Evolutionary conservation across 2,329 filamentous ascomycete species (phyloP), one percentile per base, ranked within the genome.

Genomic region (Acrodontium crateriforme): DNA sequence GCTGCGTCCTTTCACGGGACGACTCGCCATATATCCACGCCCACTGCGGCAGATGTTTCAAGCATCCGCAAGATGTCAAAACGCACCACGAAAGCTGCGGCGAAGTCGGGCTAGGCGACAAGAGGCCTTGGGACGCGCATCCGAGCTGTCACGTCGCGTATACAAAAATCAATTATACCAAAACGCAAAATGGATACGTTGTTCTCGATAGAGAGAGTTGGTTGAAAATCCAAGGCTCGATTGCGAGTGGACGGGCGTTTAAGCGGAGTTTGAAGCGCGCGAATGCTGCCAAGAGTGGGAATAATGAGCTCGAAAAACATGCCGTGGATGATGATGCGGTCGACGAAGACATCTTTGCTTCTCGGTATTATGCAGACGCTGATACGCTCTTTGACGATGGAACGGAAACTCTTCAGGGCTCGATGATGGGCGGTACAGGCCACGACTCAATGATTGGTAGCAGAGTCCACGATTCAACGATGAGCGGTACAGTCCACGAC

Each of bases 1-100:
- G 44, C 18, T 31, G 34, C 15, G 27, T 47, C 3, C 32, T 47
- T 18, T 25, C 37, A 7, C 40, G 41, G 11, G 18, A 18, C 16
- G 27, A 29, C 9, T 34, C 31, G 17, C 44, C 44, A 7, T 47
- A 47, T 35, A 38, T 45, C 18, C 44, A 47, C 30, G 21, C 23
- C n/a, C 15, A 31, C 17, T 47, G 44, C 29, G 42, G 40, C 17
- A 11, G 30, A 18, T 27, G 35, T 18, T 47, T 44, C 31, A 20
- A 28, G 8, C 40, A 46, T 25, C 42, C 42, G 6, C 22, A 32
- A 15, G 42, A 46, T 18, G 42, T 47, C n/a, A 37, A 38, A 16
- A 24, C 26, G 9, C 44, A 47, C 19, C 41, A 44, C 15, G 25
- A 37, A 6, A 27, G 25, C 16, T 26, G 31, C 18, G 23, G 30